Evolutionary conservation across 768 basidiomycete species (phyloP).

Genomic region (Mycena crocata): DNA sequence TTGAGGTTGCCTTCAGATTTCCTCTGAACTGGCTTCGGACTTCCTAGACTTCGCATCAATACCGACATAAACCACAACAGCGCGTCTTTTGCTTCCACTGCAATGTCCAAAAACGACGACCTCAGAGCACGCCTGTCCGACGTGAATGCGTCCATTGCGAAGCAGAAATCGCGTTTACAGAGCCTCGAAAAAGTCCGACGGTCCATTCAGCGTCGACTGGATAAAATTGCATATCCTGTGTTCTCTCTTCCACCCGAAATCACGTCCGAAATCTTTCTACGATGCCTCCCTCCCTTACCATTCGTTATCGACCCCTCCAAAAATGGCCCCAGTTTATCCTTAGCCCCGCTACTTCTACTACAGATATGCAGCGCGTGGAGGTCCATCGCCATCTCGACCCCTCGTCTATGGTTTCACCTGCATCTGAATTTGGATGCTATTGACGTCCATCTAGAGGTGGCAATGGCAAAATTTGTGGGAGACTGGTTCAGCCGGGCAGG

Average conservation of each 20-base stretch:
- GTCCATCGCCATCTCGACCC: constrained; percentile 37
- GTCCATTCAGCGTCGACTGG: constrained; percentile 1
- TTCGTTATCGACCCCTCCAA: background rate
- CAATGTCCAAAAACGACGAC: background rate
- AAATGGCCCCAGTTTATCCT: background rate
- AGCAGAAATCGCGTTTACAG: background rate
- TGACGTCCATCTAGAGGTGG: background rate
- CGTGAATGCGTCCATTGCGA: background rate
- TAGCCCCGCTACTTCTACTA: constrained; percentile 35
- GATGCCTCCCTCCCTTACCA: background rate
- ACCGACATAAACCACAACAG: background rate
- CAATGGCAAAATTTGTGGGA: background rate
- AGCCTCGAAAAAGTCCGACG: background rate
- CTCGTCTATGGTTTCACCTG: constrained; percentile 36
- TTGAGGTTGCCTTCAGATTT: no score
- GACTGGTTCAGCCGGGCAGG: constrained; percentile 8
- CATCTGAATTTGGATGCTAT: background rate
- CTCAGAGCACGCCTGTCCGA: background rate
- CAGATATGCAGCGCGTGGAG: constrained; percentile 40
- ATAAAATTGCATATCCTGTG: constrained; percentile 14
- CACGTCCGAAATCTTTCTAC: constrained; percentile 7
- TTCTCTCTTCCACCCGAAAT: constrained; percentile 15
- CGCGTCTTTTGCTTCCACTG: background rate
- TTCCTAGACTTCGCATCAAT: no score
- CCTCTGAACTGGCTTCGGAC: no score